phyloP scores from a whole-genome alignment of 345 rosid species.

The Gossypium thurberi region DNA sequence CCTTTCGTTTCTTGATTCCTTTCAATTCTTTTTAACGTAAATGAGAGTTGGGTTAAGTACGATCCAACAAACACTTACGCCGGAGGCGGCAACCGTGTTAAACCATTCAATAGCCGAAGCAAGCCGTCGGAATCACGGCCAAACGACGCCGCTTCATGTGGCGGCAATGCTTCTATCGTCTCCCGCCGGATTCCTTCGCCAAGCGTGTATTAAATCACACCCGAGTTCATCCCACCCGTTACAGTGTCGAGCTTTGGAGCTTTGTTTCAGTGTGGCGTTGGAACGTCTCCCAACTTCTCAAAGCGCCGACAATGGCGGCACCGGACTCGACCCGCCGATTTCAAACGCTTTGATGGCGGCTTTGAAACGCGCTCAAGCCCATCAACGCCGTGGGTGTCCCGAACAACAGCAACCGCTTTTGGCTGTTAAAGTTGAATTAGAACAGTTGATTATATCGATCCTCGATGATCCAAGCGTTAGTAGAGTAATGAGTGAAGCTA shows the following conservation, averaged over 20 bases:
- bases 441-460: conserved; percentile 89
- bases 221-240: conserved; percentile 96
- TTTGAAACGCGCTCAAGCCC: conserved; percentile 94
- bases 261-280: conserved; percentile 94
- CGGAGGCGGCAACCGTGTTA: conserved; percentile 87
- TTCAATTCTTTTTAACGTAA: background rate
- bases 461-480: conserved; percentile 98
- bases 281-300: conserved; percentile 85
- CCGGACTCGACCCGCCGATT: conserved; percentile 68
- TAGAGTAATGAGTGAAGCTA: conserved; percentile 94
- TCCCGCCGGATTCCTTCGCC: conserved; percentile 82
- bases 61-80: conserved; percentile 94
- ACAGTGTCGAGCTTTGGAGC: conserved; percentile 98
- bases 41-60: conserved; percentile 96
- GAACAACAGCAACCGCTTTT: conserved; percentile 95
- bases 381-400: conserved; percentile 96
- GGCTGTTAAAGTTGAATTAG: conserved; percentile 96
- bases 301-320: conserved; percentile 17
- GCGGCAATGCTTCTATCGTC: conserved; percentile 78
- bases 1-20: conserved; percentile 19
- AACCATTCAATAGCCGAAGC: conserved; percentile 95
- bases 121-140: conserved; percentile 80
- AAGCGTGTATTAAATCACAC: conserved; percentile 96
- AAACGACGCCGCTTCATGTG: conserved; percentile 37
- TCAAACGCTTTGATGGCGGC: conserved; percentile 99